Evolutionary conservation across 345 rosid species (phyloP).

Genomic region (Heritiera littoralis): DNA sequence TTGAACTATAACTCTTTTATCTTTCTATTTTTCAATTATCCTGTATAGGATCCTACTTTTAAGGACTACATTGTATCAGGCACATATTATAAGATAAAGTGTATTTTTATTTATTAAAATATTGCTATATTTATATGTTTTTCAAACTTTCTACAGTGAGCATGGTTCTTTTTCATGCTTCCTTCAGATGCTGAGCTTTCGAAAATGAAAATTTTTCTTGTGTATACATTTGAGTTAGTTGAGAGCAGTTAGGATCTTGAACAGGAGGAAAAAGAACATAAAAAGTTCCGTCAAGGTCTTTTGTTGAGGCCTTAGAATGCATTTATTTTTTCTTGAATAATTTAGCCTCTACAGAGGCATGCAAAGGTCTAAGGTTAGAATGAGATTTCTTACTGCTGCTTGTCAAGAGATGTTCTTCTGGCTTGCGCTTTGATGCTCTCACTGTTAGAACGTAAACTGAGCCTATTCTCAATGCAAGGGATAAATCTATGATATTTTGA

Average conservation of each 20-base stretch:
- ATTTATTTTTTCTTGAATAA: background rate
- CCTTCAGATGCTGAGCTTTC: background rate
- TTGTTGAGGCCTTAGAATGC: background rate
- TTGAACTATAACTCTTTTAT: no score
- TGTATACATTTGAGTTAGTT: background rate
- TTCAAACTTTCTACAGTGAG: no score
- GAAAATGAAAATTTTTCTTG: no score
- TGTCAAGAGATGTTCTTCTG: background rate
- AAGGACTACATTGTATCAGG: no score
- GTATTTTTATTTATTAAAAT: no score
- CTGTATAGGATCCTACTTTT: background rate
- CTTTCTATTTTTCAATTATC: background rate
- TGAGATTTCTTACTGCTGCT: background rate
- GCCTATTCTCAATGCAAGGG: background rate
- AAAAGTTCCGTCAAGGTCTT: background rate
- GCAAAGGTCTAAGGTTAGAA: background rate
- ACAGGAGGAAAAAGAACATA: background rate
- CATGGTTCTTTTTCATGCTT: background rate
- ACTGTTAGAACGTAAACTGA: background rate
- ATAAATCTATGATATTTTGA: background rate
- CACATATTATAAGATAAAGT: no score
- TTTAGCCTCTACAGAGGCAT: conserved; percentile 2
- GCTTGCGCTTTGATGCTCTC: background rate
- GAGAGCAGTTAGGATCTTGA: background rate
- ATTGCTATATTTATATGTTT: no score